Percentiles rank a stretch among this genome's conserved stretches.
These are phyloP conservation scores for Yamadazyma tumulicola DNA, from an alignment of 805 yeast genomes.

Conservation along the genomic window DNA sequence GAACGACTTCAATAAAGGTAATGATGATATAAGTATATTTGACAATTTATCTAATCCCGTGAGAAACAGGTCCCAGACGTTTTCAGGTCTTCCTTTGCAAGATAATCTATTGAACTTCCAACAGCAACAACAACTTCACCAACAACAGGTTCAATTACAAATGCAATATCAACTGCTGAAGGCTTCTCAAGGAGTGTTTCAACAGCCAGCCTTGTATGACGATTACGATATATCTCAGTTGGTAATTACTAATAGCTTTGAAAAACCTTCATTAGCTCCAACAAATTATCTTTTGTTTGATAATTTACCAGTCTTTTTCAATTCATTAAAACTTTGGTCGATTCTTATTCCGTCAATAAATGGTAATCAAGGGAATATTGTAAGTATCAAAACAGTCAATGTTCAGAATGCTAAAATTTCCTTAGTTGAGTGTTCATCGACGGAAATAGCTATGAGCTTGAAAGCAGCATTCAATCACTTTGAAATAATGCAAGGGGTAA, in stretches of 20 bases:
- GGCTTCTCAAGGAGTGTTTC: conserved; percentile 1
- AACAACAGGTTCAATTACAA: conserved; percentile 11
- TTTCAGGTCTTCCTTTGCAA: conserved; percentile 31
- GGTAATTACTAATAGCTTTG: conserved; percentile 66
- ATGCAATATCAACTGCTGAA: conserved; percentile 12
- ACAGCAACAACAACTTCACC: conserved; percentile 9
- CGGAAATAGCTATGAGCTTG: conserved; percentile 78
- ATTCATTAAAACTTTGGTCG: conserved; percentile 37
- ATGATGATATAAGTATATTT: conserved; percentile 26
- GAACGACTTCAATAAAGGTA: conserved; percentile 11
- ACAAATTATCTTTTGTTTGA: conserved; percentile 75
- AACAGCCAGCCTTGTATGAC: conserved; percentile 39
- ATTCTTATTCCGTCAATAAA: conserved; percentile 19
- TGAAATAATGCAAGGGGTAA: conserved; percentile 75
- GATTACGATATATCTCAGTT: conserved; percentile 58
- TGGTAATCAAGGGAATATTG: conserved; percentile 14
- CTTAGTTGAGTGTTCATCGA: conserved; percentile 66
- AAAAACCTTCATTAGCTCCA: conserved; percentile 68
- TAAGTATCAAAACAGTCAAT: conserved; percentile 17
- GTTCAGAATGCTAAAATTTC: conserved; percentile 21
- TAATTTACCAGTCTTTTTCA: conserved; percentile 73
- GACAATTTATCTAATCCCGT: conserved; percentile 23
- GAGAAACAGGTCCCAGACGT: conserved; percentile 40
- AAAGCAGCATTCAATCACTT: conserved; percentile 75
- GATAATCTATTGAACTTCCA: conserved; percentile 7